A percentile compares a stretch with the other conserved stretches of the same genome.
phyloP scores from a whole-genome alignment of 768 basidiomycete species.

The Hygrophorus pudorinus region DNA sequence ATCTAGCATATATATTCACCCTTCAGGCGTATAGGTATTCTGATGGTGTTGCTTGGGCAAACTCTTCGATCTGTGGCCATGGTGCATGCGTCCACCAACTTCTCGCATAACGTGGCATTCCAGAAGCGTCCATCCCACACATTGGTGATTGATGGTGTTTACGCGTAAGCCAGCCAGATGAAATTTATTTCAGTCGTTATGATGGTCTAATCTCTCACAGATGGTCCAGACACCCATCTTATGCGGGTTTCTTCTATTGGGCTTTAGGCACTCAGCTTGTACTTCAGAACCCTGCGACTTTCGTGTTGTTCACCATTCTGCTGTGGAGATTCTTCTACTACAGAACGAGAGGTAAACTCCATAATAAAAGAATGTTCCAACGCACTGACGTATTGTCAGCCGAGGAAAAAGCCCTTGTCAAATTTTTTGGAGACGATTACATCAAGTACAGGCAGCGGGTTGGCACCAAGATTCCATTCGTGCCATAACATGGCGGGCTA shows the following conservation, averaged over 20 bases:
- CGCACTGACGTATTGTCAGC: constrained; percentile 30
- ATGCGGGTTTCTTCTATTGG: constrained; percentile 98
- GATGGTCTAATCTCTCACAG: constrained; percentile 24
- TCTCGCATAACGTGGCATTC: constrained; percentile 82
- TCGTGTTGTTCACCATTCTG: constrained; percentile 51
- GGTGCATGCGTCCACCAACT: constrained; percentile 90
- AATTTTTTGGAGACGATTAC: constrained; percentile 90
- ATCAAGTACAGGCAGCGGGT: constrained; percentile 63
- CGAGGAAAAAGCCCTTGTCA: constrained; percentile 71
- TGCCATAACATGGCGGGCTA: constrained; percentile 32
- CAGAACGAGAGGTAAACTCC: constrained; percentile 62
- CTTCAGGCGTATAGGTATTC: constrained; percentile 38
- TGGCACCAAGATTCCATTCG: constrained; percentile 83
- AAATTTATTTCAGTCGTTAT: background rate
- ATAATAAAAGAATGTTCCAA: background rate
- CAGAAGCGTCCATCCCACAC: constrained; percentile 62
- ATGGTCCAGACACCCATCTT: constrained; percentile 90
- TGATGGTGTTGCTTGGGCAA: constrained; percentile 63
- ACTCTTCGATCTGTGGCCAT: constrained; percentile 81
- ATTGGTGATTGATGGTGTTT: constrained; percentile 85
- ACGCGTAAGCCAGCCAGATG: constrained; percentile 47
- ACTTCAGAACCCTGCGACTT: constrained; percentile 76
- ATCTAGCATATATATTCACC: background rate
- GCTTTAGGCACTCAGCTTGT: constrained; percentile 89
- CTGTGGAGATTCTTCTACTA: constrained; percentile 83